Conservation (phyloP, 139 green algal species). For the Chlamydomonas incerta region DNA sequence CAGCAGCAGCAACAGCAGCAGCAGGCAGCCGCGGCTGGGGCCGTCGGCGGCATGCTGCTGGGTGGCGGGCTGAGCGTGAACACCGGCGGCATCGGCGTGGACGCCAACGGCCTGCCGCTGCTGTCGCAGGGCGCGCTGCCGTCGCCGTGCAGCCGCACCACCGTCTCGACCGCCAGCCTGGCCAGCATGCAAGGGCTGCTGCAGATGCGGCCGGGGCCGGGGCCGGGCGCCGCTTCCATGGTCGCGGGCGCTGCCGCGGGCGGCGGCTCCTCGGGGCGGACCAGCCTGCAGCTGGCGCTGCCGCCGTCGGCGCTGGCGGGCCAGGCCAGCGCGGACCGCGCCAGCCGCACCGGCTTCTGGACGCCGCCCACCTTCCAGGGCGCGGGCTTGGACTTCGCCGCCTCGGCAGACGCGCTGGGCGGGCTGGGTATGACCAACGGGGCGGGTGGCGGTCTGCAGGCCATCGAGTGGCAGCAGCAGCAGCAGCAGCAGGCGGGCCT, state of each 20-base stretch:
- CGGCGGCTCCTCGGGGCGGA: neutral
- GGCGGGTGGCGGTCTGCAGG: neutral
- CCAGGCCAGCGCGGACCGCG: neutral
- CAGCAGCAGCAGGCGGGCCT: neutral
- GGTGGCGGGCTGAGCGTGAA: too few relatives aligned
- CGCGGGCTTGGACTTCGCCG: neutral
- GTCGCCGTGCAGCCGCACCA: neutral
- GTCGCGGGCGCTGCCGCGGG: neutral
- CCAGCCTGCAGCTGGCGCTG: slow-evolving; percentile 12
- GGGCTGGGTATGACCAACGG: neutral
- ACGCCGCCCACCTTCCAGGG: slow-evolving; percentile 31
- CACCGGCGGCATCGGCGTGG: too few relatives aligned
- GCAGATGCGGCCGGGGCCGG: neutral
- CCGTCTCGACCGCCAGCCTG: neutral
- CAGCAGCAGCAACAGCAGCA: too few relatives aligned
- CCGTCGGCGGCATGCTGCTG: too few relatives aligned
- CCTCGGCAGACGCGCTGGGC: neutral
- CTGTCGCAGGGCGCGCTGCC: neutral
- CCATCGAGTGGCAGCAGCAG: slow-evolving; percentile 8
- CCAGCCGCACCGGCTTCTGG: slow-evolving; percentile 24
- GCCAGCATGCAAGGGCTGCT: neutral
- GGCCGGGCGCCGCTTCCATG: neutral
- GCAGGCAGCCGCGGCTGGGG: too few relatives aligned
- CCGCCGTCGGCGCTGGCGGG: too few relatives aligned
- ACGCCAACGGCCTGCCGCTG: too few relatives aligned